Percentiles rank a stretch among this genome's conserved stretches.
phyloP scores from a whole-genome alignment of 2,329 filamentous ascomycete genomes.

The Colletotrichum lupini region DNA sequence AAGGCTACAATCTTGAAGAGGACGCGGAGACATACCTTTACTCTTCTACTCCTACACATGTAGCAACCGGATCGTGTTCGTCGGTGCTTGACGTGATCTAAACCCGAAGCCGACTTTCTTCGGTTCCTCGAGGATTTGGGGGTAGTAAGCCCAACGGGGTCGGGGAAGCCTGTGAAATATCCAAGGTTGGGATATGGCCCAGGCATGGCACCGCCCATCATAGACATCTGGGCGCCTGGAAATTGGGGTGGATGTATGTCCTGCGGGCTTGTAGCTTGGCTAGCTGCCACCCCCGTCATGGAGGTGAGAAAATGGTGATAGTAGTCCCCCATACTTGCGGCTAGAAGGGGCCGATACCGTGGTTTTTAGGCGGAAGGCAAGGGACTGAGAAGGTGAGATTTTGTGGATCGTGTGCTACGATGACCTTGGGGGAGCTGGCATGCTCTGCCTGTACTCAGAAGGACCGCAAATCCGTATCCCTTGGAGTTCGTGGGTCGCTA shows the following conservation, averaged over 20 bases:
- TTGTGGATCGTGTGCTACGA: constrained; percentile 21
- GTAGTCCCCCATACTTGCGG: constrained; percentile 62
- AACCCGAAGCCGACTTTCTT: constrained; percentile 61
- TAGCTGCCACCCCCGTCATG: constrained; percentile 57
- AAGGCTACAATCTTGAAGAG: not conserved
- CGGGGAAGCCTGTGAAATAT: constrained; percentile 62
- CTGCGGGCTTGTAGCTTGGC: constrained; percentile 50
- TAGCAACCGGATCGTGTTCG: constrained; percentile 94
- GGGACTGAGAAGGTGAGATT: not conserved
- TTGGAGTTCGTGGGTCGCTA: constrained; percentile 11
- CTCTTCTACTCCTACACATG: constrained; percentile 88
- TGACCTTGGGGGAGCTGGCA: constrained; percentile 20
- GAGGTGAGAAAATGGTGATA: constrained; percentile 67
- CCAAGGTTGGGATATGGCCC: constrained; percentile 59
- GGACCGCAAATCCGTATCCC: constrained; percentile 7
- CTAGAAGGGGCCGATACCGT: not conserved
- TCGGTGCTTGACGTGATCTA: constrained; percentile 89
- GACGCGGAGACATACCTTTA: constrained; percentile 69
- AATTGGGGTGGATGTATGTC: constrained; percentile 52
- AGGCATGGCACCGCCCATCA: constrained; percentile 47
- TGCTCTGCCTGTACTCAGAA: constrained; percentile 7
- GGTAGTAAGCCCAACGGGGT: constrained; percentile 59
- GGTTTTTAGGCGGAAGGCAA: constrained; percentile 3
- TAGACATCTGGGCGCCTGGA: constrained; percentile 44
- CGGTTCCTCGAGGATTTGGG: constrained; percentile 61